Conservation (phyloP, 345 rosid genomes). For the Salix koriyanagi region DNA sequence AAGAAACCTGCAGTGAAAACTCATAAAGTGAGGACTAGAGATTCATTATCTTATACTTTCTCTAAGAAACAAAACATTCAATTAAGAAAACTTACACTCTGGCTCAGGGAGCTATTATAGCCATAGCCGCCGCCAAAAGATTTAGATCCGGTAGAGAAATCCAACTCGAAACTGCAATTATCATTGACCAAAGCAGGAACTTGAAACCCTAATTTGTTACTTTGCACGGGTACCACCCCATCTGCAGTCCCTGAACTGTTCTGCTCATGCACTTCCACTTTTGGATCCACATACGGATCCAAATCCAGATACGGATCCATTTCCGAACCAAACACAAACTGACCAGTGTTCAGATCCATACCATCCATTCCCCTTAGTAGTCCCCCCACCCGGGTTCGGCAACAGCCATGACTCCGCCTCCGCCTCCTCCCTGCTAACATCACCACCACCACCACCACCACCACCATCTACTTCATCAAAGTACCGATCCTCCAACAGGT, state of each 20-base stretch:
- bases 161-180: slow-evolving; percentile 49
- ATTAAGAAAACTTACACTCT: slow-evolving; percentile 49
- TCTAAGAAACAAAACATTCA: background rate
- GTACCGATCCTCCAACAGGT: slow-evolving; percentile 47
- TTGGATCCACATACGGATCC: slow-evolving; percentile 54
- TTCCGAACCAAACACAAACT: slow-evolving; percentile 53
- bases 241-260: slow-evolving; percentile 68
- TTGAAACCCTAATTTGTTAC: slow-evolving; percentile 21
- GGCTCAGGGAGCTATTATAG: slow-evolving; percentile 43
- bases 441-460: slow-evolving; percentile 39
- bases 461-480: slow-evolving; percentile 42
- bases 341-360: slow-evolving; percentile 62
- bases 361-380: slow-evolving; percentile 35
- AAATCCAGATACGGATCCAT: slow-evolving; percentile 76
- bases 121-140: slow-evolving; percentile 40
- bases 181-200: slow-evolving; percentile 41
- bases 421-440: slow-evolving; percentile 70
- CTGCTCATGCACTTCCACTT: slow-evolving; percentile 63
- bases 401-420: slow-evolving; percentile 85
- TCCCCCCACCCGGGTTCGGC: slow-evolving; percentile 33
- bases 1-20: slow-evolving; percentile 53
- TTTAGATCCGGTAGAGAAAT: slow-evolving; percentile 46
- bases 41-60: background rate
- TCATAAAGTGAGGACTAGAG: background rate
- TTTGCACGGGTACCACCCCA: slow-evolving; percentile 81